phyloP scores from a whole-genome alignment of 441 rosid species.

The Gossypium aridum region DNA sequence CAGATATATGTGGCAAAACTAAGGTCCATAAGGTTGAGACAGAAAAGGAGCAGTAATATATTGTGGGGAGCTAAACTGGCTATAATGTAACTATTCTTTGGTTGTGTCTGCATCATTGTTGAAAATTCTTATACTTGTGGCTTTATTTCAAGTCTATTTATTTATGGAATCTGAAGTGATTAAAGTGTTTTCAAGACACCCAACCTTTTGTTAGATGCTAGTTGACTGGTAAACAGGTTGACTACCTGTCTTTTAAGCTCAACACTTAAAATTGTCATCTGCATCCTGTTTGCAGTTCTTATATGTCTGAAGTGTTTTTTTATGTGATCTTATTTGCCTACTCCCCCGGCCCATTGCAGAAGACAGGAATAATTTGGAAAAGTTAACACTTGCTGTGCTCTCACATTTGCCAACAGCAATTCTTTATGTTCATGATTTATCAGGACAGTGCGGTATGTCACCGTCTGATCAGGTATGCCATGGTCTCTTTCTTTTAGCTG shows the following conservation, averaged over 20 bases:
- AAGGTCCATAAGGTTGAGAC: background rate
- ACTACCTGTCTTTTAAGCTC: background rate
- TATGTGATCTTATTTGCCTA: background rate
- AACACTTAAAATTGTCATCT: background rate
- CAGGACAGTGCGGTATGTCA: conserved; percentile 96
- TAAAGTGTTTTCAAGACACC: background rate
- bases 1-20: background rate
- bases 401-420: conserved; percentile 91
- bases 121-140: background rate
- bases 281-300: background rate
- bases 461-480: conserved; percentile 79
- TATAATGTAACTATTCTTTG: background rate
- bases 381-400: conserved; percentile 88
- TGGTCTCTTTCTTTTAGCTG: background rate
- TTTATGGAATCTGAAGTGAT: background rate
- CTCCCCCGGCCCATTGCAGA: conserved; percentile 34
- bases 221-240: background rate
- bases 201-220: background rate
- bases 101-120: background rate
- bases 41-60: background rate
- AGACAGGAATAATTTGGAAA: conserved; percentile 87
- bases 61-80: background rate
- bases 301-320: background rate
- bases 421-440: conserved; percentile 83
- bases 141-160: background rate